These are phyloP conservation scores for Delphinella strobiligena DNA, from an alignment of 2,329 filamentous ascomycete genomes.

Conservation along the genomic window DNA sequence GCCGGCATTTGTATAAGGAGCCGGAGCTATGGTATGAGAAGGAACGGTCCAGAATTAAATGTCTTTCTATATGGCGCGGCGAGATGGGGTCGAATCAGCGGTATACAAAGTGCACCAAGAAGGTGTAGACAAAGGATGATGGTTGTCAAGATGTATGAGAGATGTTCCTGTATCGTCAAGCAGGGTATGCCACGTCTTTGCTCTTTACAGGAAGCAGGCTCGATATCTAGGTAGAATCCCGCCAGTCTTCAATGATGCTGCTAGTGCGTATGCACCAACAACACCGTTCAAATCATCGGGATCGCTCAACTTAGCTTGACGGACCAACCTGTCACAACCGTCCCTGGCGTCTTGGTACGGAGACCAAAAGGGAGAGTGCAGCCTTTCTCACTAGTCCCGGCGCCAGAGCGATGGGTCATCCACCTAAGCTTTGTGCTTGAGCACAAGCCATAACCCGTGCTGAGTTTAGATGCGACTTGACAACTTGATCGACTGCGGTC, in stretches of 20 bases:
- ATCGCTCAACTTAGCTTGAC: slow-evolving; percentile 6
- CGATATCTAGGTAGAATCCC: slow-evolving; percentile 6
- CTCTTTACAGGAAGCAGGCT: slow-evolving; percentile 7
- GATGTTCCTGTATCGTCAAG: background rate
- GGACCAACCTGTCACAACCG: slow-evolving; percentile 9
- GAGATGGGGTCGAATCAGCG: too few relatives aligned
- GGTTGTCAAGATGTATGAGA: too few relatives aligned
- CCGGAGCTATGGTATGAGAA: background rate
- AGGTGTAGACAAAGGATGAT: too few relatives aligned
- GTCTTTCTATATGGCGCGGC: background rate
- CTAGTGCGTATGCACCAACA: slow-evolving; percentile 7
- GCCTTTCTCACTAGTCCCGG: slow-evolving; percentile 2
- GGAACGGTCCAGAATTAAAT: background rate
- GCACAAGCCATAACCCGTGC: slow-evolving; percentile 7
- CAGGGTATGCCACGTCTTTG: background rate
- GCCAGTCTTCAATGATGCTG: slow-evolving; percentile 6
- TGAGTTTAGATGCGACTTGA: slow-evolving; percentile 3
- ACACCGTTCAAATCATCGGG: slow-evolving; percentile 7
- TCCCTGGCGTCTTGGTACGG: slow-evolving; percentile 8
- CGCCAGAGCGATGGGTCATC: slow-evolving; percentile 8
- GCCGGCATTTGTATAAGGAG: background rate
- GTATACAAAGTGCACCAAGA: too few relatives aligned
- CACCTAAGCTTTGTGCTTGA: slow-evolving; percentile 5
- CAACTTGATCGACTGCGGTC: background rate
- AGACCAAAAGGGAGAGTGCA: slow-evolving; percentile 8